These are phyloP conservation scores for Podila clonocystis DNA, from an alignment of 192 early-diverging fungal genomes.

Conservation along the genomic window DNA sequence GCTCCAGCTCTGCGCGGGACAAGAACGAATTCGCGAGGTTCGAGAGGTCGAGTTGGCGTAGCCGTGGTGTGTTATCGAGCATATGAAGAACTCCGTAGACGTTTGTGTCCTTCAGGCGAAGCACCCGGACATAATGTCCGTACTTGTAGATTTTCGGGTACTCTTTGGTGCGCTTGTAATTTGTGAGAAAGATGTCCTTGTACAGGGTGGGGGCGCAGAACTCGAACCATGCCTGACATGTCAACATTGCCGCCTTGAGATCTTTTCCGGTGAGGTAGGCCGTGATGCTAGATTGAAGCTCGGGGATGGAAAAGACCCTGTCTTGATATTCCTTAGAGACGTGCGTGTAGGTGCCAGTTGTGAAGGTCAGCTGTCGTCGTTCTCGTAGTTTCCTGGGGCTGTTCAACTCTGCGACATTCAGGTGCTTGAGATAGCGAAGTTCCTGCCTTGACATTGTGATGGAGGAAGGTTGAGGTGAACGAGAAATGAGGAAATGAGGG, in stretches of 20 bases:
- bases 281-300: background rate
- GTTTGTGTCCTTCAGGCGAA: background rate
- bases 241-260: background rate
- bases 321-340: background rate
- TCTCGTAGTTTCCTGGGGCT: too few species aligned
- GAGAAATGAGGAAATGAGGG: too few species aligned
- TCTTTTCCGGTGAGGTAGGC: background rate
- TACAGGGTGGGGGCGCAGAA: background rate
- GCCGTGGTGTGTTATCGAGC: background rate
- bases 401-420: too few species aligned
- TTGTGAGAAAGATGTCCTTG: background rate
- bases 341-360: background rate
- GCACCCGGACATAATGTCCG: background rate
- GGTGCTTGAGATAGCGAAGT: too few species aligned
- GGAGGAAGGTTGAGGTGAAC: too few species aligned
- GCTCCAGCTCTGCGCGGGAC: background rate
- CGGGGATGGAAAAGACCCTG: background rate
- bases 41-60: background rate
- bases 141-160: background rate
- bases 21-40: background rate
- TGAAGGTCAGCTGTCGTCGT: too few species aligned
- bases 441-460: too few species aligned
- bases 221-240: background rate
- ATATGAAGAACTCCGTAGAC: background rate
- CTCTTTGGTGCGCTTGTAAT: background rate